These are phyloP conservation scores for Artomyces pyxidatus DNA, from an alignment of 768 basidiomycete species.

Conservation along the genomic window DNA sequence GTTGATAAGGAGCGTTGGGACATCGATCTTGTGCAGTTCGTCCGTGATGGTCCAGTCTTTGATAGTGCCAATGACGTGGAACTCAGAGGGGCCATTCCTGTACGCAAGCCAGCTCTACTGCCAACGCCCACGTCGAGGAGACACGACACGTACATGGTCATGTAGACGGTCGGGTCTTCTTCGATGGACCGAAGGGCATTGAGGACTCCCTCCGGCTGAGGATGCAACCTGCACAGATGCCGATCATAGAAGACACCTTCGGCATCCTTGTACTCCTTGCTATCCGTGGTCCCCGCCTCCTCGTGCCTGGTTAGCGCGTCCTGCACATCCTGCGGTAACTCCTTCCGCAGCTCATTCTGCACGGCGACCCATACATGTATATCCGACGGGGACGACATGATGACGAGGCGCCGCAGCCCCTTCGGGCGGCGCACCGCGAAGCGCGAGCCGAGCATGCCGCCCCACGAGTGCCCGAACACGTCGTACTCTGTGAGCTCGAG, in stretches of 20 bases:
- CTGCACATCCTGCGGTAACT: slow-evolving; percentile 26
- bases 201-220: background rate
- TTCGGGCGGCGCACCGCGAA: slow-evolving; percentile 19
- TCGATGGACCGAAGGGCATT: background rate
- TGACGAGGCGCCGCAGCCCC: slow-evolving; percentile 25
- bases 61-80: slow-evolving; percentile 20
- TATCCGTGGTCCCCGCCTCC: slow-evolving; percentile 21
- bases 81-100: slow-evolving; percentile 26
- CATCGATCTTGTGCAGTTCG: slow-evolving; percentile 19
- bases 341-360: slow-evolving; percentile 17
- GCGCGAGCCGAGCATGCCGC: slow-evolving; percentile 37
- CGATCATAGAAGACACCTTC: background rate
- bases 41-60: slow-evolving; percentile 22
- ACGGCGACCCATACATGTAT: slow-evolving; percentile 21
- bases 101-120: slow-evolving; percentile 3
- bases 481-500: slow-evolving; percentile 26
- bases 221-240: slow-evolving; percentile 2
- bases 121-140: no score
- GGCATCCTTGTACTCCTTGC: background rate
- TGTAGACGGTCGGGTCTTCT: background rate
- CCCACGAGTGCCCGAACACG: slow-evolving; percentile 18
- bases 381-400: slow-evolving; percentile 21
- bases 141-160: background rate
- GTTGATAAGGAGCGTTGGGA: slow-evolving; percentile 27
- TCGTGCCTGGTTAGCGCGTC: slow-evolving; percentile 25